These are phyloP conservation scores for Jacaranda copaia DNA, from an alignment of 257 asterid species.

Conservation along the genomic window DNA sequence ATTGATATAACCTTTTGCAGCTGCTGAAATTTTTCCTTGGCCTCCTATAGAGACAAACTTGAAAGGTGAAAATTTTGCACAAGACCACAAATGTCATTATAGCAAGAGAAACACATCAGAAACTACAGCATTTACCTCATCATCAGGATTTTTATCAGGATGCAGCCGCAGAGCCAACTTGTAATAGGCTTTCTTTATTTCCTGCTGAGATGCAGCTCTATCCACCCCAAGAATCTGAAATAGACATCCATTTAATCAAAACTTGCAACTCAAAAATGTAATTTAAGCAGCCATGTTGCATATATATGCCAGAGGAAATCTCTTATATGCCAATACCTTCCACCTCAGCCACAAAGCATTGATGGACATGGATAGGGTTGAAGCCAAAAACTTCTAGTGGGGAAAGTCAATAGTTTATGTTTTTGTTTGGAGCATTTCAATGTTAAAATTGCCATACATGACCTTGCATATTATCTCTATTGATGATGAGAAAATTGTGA, in stretches of 20 bases:
- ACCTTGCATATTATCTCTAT: no score
- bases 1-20: conserved; percentile 87
- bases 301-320: not conserved
- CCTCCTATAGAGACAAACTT: conserved; percentile 59
- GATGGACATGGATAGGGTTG: not conserved
- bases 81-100: not conserved
- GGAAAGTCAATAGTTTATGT: no score
- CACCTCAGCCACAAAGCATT: not conserved
- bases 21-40: conserved; percentile 96
- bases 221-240: conserved; percentile 85
- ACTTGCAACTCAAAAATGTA: not conserved
- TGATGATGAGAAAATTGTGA: no score
- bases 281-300: not conserved
- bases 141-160: conserved; percentile 90
- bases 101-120: conserved; percentile 21
- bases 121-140: conserved; percentile 61
- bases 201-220: conserved; percentile 75
- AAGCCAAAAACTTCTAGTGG: not conserved
- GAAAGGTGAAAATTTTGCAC: conserved; percentile 21
- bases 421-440: no score
- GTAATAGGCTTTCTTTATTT: conserved; percentile 84
- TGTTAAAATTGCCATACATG: no score
- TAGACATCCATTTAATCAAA: conserved; percentile 23
- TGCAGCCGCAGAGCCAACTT: conserved; percentile 87
- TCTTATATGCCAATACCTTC: not conserved